Conservation (phyloP, 306 rosid species). For the Morella rubra region DNA sequence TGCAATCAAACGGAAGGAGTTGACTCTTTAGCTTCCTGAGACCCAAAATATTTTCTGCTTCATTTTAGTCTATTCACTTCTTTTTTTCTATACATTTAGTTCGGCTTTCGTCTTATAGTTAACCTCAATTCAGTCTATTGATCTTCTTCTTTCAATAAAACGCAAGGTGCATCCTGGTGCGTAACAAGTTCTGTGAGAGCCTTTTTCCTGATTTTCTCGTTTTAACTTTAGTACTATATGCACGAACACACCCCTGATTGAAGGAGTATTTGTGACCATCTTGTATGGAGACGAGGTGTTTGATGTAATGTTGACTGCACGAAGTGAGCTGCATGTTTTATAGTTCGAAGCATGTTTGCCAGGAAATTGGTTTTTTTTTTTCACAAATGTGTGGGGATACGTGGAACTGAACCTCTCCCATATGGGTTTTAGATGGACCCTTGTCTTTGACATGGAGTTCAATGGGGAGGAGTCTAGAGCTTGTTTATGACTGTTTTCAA, state of each 20-base stretch:
- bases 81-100: background rate
- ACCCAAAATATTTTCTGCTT: background rate
- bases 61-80: too few relatives aligned
- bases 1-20: too few relatives aligned
- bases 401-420: too few relatives aligned
- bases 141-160: slow-evolving; percentile 1
- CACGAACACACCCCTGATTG: background rate
- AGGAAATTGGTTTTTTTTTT: background rate
- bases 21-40: background rate
- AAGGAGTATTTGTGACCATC: too few relatives aligned
- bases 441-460: too few relatives aligned
- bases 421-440: background rate
- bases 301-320: slow-evolving; percentile 5
- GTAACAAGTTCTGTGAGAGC: background rate
- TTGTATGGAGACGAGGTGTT: slow-evolving; percentile 38
- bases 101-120: background rate
- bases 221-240: background rate
- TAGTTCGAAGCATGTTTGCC: background rate
- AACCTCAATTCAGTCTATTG: background rate
- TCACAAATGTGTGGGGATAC: background rate
- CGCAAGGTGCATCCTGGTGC: slow-evolving; percentile 93
- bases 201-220: background rate
- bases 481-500: too few relatives aligned
- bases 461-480: too few relatives aligned
- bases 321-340: background rate